These are phyloP conservation scores for Microsporum ferrugineum DNA, from an alignment of 2,329 filamentous ascomycete species.

Conservation along the genomic window DNA sequence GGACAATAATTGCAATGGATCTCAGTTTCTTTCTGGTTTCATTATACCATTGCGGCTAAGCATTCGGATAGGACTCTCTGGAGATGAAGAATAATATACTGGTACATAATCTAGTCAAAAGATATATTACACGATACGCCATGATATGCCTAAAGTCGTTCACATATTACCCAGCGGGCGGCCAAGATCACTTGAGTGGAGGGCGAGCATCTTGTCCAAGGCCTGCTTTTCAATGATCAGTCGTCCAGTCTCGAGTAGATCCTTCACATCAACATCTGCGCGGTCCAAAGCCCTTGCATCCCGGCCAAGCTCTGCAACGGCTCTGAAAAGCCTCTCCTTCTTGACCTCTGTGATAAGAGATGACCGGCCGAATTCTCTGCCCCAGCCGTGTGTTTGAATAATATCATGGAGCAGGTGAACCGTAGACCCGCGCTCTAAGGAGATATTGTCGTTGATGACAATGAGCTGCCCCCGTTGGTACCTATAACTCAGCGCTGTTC, in stretches of 20 bases:
- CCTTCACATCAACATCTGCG: constrained; percentile 88
- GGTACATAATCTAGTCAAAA: neutral
- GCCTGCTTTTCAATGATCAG: constrained; percentile 78
- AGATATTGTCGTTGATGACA: constrained; percentile 68
- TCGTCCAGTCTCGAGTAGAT: constrained; percentile 72
- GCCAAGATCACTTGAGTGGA: constrained; percentile 44
- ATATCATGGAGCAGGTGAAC: constrained; percentile 56
- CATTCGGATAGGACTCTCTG: too few species aligned
- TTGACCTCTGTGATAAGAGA: constrained; percentile 58
- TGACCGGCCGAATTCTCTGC: constrained; percentile 54
- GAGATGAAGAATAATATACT: neutral
- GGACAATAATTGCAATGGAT: too few species aligned
- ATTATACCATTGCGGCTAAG: too few species aligned
- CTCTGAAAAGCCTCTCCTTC: constrained; percentile 53
- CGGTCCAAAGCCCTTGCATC: constrained; percentile 59
- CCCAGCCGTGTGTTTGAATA: constrained; percentile 59
- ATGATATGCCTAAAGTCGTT: constrained; percentile 18
- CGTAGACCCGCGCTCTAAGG: constrained; percentile 42
- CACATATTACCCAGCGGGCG: constrained; percentile 16
- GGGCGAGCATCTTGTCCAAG: constrained; percentile 59
- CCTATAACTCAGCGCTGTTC: constrained; percentile 84
- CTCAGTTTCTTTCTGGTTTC: too few species aligned
- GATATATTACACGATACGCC: constrained; percentile 17
- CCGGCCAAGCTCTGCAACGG: constrained; percentile 51
- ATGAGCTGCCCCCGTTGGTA: constrained; percentile 79